phyloP scores from a whole-genome alignment of 441 rosid species.

The Theobroma grandiflorum region DNA sequence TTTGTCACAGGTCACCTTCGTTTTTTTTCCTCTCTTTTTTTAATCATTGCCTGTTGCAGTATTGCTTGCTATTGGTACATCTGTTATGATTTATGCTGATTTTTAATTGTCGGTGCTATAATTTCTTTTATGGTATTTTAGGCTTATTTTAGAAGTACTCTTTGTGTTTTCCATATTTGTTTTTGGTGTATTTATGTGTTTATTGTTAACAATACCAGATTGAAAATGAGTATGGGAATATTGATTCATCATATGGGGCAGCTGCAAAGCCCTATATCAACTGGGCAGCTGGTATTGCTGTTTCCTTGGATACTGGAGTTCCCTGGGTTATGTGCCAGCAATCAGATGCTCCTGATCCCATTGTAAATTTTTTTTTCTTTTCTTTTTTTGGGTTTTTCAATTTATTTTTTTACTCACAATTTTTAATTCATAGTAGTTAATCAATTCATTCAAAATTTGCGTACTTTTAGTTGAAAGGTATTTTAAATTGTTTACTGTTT shows the following conservation, averaged over 20 bases:
- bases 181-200: too few species aligned
- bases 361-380: conserved; percentile 47
- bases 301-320: conserved; percentile 71
- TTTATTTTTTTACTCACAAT: background rate
- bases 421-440: background rate
- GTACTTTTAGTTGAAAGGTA: conserved; percentile 2
- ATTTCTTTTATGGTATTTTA: background rate
- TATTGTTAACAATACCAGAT: conserved; percentile 44
- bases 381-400: background rate
- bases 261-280: conserved; percentile 64
- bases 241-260: conserved; percentile 56
- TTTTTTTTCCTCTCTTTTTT: background rate
- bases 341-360: conserved; percentile 77
- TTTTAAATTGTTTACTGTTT: conserved; percentile 22
- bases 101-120: conserved; percentile 26
- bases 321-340: conserved; percentile 92
- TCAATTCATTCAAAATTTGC: background rate
- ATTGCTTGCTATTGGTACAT: conserved; percentile 15
- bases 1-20: conserved; percentile 60
- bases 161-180: background rate
- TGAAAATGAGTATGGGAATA: conserved; percentile 80
- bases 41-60: background rate
- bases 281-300: conserved; percentile 81
- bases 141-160: background rate
- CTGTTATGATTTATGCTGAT: background rate